phyloP scores from a whole-genome alignment of 177 flowering plant genomes.

The Vitis hybrid region DNA sequence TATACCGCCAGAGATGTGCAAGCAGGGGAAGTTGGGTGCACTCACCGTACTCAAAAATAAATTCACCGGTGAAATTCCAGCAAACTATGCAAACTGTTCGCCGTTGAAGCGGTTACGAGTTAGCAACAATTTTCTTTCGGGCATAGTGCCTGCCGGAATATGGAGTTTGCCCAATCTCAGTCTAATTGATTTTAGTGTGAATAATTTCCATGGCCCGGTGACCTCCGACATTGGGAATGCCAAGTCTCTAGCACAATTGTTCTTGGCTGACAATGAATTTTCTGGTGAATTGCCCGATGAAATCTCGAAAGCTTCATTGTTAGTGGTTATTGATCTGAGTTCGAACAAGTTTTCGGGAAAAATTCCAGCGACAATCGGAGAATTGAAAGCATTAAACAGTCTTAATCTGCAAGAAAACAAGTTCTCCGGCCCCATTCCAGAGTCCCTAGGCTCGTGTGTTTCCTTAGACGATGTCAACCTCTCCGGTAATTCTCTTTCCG shows the following conservation, averaged over 20 bases:
- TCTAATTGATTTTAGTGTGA: slow-evolving; percentile 50
- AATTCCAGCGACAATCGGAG: slow-evolving; percentile 48
- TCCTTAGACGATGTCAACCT: slow-evolving; percentile 49
- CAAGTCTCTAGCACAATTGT: slow-evolving; percentile 36
- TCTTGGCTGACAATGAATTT: slow-evolving; percentile 40
- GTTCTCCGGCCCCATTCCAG: slow-evolving; percentile 61
- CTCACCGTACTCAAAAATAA: slow-evolving; percentile 55
- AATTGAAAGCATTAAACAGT: slow-evolving; percentile 37
- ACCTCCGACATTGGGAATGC: slow-evolving; percentile 50
- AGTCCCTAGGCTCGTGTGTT: slow-evolving; percentile 48
- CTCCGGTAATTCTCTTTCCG: slow-evolving; percentile 55
- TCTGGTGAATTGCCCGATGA: slow-evolving; percentile 54
- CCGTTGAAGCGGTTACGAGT: slow-evolving; percentile 57
- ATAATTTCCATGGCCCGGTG: slow-evolving; percentile 60
- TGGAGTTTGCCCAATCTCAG: slow-evolving; percentile 63
- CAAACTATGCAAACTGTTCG: slow-evolving; percentile 49
- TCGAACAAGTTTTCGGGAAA: slow-evolving; percentile 54
- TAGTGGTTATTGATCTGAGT: slow-evolving; percentile 42
- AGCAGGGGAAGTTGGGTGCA: slow-evolving; percentile 42
- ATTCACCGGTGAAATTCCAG: slow-evolving; percentile 65
- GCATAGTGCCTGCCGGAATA: slow-evolving; percentile 53
- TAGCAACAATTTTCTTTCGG: slow-evolving; percentile 59
- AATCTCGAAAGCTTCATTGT: slow-evolving; percentile 39
- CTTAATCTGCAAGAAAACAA: slow-evolving; percentile 42
- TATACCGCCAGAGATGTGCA: slow-evolving; percentile 86